Evolutionary conservation across 352 stramenopile genomes (phyloP).

Genomic region (Ophiocytium majus): DNA sequence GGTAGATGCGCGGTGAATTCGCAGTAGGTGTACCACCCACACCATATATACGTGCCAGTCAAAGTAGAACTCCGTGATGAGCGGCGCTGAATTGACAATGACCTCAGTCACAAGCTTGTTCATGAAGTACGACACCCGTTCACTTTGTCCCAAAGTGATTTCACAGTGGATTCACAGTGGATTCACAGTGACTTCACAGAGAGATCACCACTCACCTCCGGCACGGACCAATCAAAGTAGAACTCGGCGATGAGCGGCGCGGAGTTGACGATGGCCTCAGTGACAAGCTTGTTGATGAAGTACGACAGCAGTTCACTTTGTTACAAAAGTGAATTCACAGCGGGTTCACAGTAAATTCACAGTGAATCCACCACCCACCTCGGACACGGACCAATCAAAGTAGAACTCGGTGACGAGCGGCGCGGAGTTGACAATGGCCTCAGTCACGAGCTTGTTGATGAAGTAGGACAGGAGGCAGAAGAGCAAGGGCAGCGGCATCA

Average conservation of each 20-base stretch:
- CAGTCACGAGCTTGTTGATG: slow-evolving; percentile 51
- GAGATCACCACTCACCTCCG: no score
- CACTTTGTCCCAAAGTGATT: no score
- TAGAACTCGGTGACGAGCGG: slow-evolving; percentile 40
- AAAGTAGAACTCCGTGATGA: slow-evolving; percentile 41
- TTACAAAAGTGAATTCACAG: no score
- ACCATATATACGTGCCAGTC: slow-evolving; percentile 35
- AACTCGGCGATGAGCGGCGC: slow-evolving; percentile 37
- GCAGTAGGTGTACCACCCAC: no score
- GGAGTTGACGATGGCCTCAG: slow-evolving; percentile 29
- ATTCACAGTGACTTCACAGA: no score
- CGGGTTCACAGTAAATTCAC: no score
- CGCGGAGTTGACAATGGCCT: slow-evolving; percentile 34
- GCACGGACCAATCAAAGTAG: slow-evolving; percentile 39
- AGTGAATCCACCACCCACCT: slow-evolving; percentile 2
- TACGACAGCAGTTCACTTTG: no score
- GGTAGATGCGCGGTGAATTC: no score
- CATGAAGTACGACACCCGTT: no score
- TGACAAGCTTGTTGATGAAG: slow-evolving; percentile 51
- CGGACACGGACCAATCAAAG: slow-evolving; percentile 40
- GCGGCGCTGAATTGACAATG: slow-evolving; percentile 29
- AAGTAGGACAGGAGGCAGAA: slow-evolving; percentile 52
- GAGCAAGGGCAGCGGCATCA: slow-evolving; percentile 25
- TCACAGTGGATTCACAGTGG: no score
- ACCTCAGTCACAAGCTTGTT: slow-evolving; percentile 46